Percentiles rank a stretch among this genome's conserved stretches.
These are phyloP conservation scores for Aspergillus ochraceus DNA, from an alignment of 2,329 filamentous ascomycete genomes.

Conservation along the genomic window DNA sequence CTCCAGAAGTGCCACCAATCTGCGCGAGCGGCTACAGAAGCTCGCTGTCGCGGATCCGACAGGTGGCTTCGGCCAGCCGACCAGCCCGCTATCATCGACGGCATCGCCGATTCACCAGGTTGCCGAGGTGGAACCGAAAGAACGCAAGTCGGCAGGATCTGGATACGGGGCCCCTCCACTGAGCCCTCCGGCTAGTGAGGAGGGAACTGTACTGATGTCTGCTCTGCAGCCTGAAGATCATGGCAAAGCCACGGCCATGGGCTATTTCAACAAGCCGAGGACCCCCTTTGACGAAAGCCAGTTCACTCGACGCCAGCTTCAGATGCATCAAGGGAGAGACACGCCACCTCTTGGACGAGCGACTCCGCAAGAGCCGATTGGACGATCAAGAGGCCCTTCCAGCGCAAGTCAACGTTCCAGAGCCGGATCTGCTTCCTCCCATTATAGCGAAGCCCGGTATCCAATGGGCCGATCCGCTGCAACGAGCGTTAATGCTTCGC, in stretches of 20 bases:
- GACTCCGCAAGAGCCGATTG: conserved; percentile 21
- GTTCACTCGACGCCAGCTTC: conserved; percentile 77
- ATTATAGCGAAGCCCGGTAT: conserved; percentile 34
- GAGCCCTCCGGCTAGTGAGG: conserved; percentile 71
- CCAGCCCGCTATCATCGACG: conserved; percentile 46
- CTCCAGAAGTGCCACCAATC: conserved; percentile 64
- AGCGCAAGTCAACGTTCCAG: conserved; percentile 40
- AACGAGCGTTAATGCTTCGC: conserved; percentile 32
- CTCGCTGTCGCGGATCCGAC: conserved; percentile 29
- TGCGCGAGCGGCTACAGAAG: conserved; percentile 53
- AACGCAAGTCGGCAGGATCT: conserved; percentile 31
- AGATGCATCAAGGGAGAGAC: conserved; percentile 74
- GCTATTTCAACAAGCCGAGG: conserved; percentile 69
- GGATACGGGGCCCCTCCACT: conserved; percentile 54
- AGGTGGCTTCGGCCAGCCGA: conserved; percentile 22
- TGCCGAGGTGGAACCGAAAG: conserved; percentile 33
- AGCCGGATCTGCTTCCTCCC: conserved; percentile 39
- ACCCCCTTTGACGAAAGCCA: conserved; percentile 81
- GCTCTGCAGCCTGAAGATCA: conserved; percentile 73
- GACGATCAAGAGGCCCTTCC: conserved; percentile 35
- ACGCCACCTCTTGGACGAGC: conserved; percentile 47
- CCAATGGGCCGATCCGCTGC: conserved; percentile 24
- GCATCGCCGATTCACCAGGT: conserved; percentile 40
- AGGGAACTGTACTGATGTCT: conserved; percentile 56
- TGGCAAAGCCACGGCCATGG: conserved; percentile 77